Evolutionary conservation across 305 asterid genomes (phyloP).

Genomic region (Salvia sclarea): DNA sequence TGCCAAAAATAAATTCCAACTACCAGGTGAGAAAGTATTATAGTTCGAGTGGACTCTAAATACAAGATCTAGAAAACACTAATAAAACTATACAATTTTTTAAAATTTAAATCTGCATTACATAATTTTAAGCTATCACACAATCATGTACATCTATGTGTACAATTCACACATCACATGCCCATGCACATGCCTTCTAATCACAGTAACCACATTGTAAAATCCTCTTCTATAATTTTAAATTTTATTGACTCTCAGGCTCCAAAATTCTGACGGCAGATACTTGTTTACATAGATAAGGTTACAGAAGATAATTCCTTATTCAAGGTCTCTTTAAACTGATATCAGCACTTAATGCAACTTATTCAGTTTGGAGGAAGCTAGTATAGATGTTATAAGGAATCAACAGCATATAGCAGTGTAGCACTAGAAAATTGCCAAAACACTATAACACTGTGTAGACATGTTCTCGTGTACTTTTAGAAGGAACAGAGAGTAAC

Average conservation of each 20-base stretch:
- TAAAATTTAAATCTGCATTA: not conserved
- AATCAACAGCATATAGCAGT: not conserved
- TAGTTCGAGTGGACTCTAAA: not conserved
- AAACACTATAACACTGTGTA: constrained; percentile 1
- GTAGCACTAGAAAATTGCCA: not conserved
- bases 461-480: constrained; percentile 13
- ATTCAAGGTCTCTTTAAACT: not conserved
- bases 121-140: not conserved
- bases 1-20: not conserved
- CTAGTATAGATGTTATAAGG: not conserved
- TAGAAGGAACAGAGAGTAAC: constrained; percentile 24
- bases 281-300: not conserved
- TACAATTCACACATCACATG: not conserved
- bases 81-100: not conserved
- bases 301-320: not conserved
- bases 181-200: not conserved
- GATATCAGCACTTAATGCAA: not conserved
- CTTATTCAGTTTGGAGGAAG: not conserved
- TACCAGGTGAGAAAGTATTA: not conserved
- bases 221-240: not conserved
- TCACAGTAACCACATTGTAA: not conserved
- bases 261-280: not conserved
- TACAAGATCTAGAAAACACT: not conserved
- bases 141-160: not conserved
- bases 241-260: not conserved